These are phyloP conservation scores for Setomelanomma holmii DNA, from an alignment of 2,329 filamentous ascomycete genomes.

Conservation along the genomic window DNA sequence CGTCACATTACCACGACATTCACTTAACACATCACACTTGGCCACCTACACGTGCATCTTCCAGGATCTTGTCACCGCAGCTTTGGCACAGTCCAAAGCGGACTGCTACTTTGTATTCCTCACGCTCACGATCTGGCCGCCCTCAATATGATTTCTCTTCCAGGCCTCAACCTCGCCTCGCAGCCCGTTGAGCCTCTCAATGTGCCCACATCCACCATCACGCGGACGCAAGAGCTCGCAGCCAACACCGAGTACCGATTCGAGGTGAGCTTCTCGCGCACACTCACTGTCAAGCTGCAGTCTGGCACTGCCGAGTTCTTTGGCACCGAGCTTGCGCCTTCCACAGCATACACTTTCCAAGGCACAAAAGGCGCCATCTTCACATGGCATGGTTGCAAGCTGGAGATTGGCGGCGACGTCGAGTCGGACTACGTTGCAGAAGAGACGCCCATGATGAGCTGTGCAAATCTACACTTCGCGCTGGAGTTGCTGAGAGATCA, in stretches of 20 bases:
- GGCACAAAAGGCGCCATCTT: slow-evolving; percentile 87
- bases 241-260: slow-evolving; percentile 57
- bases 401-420: slow-evolving; percentile 78
- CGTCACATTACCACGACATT: neutral
- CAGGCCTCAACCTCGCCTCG: slow-evolving; percentile 54
- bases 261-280: slow-evolving; percentile 46
- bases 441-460: slow-evolving; percentile 81
- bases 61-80: too few species aligned
- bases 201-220: slow-evolving; percentile 25
- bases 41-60: neutral
- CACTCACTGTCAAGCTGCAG: slow-evolving; percentile 65
- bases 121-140: neutral
- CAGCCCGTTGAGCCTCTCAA: slow-evolving; percentile 35
- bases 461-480: slow-evolving; percentile 87
- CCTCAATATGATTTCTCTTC: slow-evolving; percentile 49
- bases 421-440: slow-evolving; percentile 73
- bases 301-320: slow-evolving; percentile 91
- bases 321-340: slow-evolving; percentile 87
- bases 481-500: slow-evolving; percentile 75
- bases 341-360: slow-evolving; percentile 79
- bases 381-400: slow-evolving; percentile 87
- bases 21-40: neutral
- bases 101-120: neutral
- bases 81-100: too few species aligned
- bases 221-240: slow-evolving; percentile 51